Evolutionary conservation across 179 eudicot genomes (phyloP).

Genomic region (Silene coronaria): DNA sequence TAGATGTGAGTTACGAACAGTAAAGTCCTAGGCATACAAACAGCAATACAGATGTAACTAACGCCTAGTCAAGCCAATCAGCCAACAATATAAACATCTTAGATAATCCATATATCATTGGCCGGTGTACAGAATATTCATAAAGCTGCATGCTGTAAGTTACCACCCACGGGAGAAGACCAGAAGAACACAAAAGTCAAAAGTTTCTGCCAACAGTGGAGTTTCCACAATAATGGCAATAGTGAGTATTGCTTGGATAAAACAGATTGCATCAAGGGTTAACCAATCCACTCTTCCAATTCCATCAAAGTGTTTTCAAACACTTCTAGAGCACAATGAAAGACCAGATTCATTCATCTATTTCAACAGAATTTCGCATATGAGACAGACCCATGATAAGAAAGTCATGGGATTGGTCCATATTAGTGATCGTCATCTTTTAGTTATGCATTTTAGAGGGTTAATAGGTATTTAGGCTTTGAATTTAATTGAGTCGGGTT

Average conservation of each 20-base stretch:
- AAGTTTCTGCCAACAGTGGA: not conserved
- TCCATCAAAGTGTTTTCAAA: not conserved
- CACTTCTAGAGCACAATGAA: not conserved
- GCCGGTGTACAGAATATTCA: not conserved
- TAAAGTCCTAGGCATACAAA: not conserved
- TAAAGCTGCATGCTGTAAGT: not conserved
- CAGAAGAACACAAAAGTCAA: not conserved
- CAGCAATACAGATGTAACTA: not conserved
- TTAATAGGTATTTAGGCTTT: not conserved
- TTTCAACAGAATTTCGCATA: not conserved
- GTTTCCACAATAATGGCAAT: not conserved
- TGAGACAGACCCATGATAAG: not conserved
- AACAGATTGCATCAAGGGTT: not conserved
- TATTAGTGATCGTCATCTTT: not conserved
- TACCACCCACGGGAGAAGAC: not conserved
- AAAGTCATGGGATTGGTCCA: not conserved
- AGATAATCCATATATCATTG: not conserved
- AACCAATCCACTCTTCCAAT: not conserved
- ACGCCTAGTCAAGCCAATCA: slow-evolving; percentile 7
- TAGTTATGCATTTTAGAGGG: not conserved
- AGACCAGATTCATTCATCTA: not conserved
- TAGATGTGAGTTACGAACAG: not conserved
- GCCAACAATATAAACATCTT: not conserved
- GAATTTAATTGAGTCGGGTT: not conserved
- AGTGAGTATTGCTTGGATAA: not conserved